Base-by-base conservation (phyloP, 441 rosid species). In the Populus trichocarpa region DNA sequence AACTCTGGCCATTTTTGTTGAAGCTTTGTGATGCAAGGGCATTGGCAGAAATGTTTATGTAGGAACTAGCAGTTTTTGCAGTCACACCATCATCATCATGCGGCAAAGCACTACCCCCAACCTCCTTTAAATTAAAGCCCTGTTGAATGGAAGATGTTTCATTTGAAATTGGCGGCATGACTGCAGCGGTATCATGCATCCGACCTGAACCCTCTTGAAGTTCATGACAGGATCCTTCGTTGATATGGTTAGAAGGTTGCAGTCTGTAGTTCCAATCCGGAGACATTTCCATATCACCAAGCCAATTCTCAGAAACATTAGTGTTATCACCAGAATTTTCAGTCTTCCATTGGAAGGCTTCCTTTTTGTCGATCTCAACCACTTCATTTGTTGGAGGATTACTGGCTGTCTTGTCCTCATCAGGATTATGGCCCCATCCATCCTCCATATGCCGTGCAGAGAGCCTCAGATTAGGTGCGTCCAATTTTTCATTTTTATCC, bases 201-300 rank as follows among this genome's bases (percentile, higher is more conserved):
- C 25, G 25, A 1, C 25, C 25, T 25, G 25, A 77, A 13, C 16
- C 53, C 16, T 82, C 87, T 76, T 22, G 78, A 72, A 79, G 86
- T 57, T 84, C 88, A 69, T 28, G 77, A 80, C 72, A 69, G 36
- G 84, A 82, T 71, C 83, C 83, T 22, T 82, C 83, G 75, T 71
- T 57, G 4, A 82, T 72, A 59, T 78, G 83, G 74, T 83, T 85
- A 28, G 91, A 77, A 75, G 94, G 67, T 72, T 80, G 83, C 75
- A 86, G 83, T 68, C 88, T 80, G 67, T 81, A 88, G 72, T 94
- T 86, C 98, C 99, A 96, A 69, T 90, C 94, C 72, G 98, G 99
- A 84, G 97, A 93, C 98, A 90, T 94, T 74, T 92, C 97, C 86
- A 86, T 88, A 77, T 93, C 91, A 81, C 81, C 94, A 74, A 88